Evolutionary conservation across 768 basidiomycete genomes (phyloP).

Genomic region (Mycena polygramma): DNA sequence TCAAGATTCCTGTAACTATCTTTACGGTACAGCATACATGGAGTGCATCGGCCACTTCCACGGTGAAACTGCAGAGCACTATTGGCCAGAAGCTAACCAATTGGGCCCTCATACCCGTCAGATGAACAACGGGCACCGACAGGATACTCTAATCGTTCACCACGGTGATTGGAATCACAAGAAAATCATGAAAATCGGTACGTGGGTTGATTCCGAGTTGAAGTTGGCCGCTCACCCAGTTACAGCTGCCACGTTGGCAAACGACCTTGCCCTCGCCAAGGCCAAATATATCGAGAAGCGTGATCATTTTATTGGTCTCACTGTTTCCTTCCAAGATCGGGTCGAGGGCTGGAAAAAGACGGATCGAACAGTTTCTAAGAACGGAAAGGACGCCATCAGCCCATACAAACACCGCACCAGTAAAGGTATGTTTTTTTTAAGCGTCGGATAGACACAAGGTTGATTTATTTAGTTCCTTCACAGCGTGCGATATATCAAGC

Average conservation of each 20-base stretch:
- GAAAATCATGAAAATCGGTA: slow-evolving; percentile 22
- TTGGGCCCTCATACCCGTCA: slow-evolving; percentile 36
- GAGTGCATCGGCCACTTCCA: slow-evolving; percentile 40
- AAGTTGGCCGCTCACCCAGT: neutral
- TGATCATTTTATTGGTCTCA: slow-evolving; percentile 8
- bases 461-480: neutral
- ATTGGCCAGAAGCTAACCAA: slow-evolving; percentile 19
- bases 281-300: slow-evolving; percentile 17
- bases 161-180: slow-evolving; percentile 40
- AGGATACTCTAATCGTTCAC: slow-evolving; percentile 40
- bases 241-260: neutral
- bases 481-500: neutral
- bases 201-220: neutral
- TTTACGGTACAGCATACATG: slow-evolving; percentile 38
- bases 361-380: neutral
- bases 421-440: slow-evolving; percentile 7
- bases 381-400: slow-evolving; percentile 7
- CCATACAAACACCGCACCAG: neutral
- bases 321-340: neutral
- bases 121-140: slow-evolving; percentile 41
- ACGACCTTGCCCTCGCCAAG: too few species aligned
- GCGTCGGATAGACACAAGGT: too few species aligned
- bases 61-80: slow-evolving; percentile 35
- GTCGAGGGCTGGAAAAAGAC: neutral
- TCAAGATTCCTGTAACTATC: slow-evolving; percentile 37